Evolutionary conservation across 805 yeast genomes (phyloP).

Genomic region (Metschnikowia henanensis): DNA sequence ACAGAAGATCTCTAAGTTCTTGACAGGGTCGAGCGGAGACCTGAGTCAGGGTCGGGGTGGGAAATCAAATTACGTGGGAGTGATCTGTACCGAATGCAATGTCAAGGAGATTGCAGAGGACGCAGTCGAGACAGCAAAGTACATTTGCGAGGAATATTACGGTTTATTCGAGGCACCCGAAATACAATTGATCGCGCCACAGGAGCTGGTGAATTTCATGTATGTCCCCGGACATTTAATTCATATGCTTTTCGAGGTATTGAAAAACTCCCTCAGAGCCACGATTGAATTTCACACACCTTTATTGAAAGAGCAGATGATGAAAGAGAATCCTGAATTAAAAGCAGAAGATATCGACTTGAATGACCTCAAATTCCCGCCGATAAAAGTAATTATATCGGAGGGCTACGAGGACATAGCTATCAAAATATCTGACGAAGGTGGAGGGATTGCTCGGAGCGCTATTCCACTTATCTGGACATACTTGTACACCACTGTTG

Average conservation of each 20-base stretch:
- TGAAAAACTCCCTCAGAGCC: conserved; percentile 85
- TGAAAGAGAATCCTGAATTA: conserved; percentile 43
- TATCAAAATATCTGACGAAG: conserved; percentile 87
- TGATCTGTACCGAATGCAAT: conserved; percentile 82
- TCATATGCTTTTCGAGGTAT: conserved; percentile 87
- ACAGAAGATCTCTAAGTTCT: conserved; percentile 34
- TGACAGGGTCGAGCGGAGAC: conserved; percentile 30
- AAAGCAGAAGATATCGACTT: conserved; percentile 41
- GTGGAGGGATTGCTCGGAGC: conserved; percentile 88
- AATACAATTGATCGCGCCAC: conserved; percentile 74
- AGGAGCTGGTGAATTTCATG: conserved; percentile 73
- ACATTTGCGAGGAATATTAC: conserved; percentile 88
- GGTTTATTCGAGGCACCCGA: conserved; percentile 85
- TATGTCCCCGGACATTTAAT: conserved; percentile 92
- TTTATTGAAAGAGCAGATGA: conserved; percentile 38
- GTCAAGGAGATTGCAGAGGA: conserved; percentile 81
- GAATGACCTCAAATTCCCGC: conserved; percentile 73
- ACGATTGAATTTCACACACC: conserved; percentile 80
- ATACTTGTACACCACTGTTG: conserved; percentile 85
- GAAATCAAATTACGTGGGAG: conserved; percentile 75
- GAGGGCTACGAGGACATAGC: conserved; percentile 92
- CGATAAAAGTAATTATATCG: conserved; percentile 82
- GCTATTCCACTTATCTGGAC: conserved; percentile 89
- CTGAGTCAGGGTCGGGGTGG: conserved; percentile 10
- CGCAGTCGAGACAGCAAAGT: conserved; percentile 87